These are phyloP conservation scores for Pichia heedii DNA, from an alignment of 805 yeast genomes.

Conservation along the genomic window DNA sequence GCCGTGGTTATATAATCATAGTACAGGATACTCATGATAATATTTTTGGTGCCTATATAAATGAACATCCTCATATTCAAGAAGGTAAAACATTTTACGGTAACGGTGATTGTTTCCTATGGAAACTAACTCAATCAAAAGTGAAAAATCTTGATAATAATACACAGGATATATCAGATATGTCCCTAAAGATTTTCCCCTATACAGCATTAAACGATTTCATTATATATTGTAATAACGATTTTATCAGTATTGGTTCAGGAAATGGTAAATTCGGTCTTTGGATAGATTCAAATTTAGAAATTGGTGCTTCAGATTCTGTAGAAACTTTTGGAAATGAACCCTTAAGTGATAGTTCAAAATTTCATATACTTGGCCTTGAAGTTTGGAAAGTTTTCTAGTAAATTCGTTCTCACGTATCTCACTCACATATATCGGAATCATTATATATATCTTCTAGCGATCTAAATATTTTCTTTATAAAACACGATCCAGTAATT, in stretches of 20 bases:
- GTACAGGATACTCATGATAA: slow-evolving; percentile 56
- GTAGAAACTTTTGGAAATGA: slow-evolving; percentile 90
- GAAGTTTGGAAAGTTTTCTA: slow-evolving; percentile 74
- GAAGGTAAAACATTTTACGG: slow-evolving; percentile 77
- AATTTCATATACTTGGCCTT: slow-evolving; percentile 65
- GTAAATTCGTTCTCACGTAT: no score
- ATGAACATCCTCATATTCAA: slow-evolving; percentile 62
- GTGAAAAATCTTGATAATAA: slow-evolving; percentile 18
- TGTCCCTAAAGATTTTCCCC: slow-evolving; percentile 64
- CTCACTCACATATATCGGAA: no score
- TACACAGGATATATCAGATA: neutral
- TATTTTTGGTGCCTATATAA: slow-evolving; percentile 70
- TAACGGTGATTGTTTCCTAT: slow-evolving; percentile 89
- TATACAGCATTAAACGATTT: slow-evolving; percentile 86
- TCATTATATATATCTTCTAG: no score
- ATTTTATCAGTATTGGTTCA: slow-evolving; percentile 78
- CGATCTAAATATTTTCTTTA: no score
- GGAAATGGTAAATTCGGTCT: slow-evolving; percentile 90
- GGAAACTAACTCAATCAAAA: slow-evolving; percentile 55
- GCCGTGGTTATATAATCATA: slow-evolving; percentile 63
- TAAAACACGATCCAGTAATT: no score
- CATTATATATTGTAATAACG: slow-evolving; percentile 69
- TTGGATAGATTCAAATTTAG: slow-evolving; percentile 71
- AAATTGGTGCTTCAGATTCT: slow-evolving; percentile 67
- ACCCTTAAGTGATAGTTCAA: slow-evolving; percentile 41